These are phyloP conservation scores for Amylocystis lapponica DNA, from an alignment of 768 basidiomycete species.

Conservation along the genomic window DNA sequence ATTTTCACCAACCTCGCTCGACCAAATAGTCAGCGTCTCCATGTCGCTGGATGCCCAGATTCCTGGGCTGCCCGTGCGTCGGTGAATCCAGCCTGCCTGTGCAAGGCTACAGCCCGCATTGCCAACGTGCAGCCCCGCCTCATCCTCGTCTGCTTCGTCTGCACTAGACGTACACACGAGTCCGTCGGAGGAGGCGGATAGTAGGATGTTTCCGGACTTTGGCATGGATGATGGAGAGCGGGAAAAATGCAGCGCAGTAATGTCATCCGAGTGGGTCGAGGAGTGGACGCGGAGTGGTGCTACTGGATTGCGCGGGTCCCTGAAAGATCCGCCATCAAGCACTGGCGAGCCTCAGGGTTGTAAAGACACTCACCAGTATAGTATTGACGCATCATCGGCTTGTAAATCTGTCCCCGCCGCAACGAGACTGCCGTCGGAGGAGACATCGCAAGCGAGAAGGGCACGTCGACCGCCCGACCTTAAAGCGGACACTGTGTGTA, in stretches of 20 bases:
- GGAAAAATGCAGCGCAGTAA: constrained; percentile 68
- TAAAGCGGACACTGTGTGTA: constrained; percentile 18
- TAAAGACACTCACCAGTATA: constrained; percentile 63
- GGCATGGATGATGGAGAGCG: not conserved
- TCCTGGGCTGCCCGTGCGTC: constrained; percentile 25
- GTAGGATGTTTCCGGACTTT: constrained; percentile 37
- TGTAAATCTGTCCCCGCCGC: constrained; percentile 81
- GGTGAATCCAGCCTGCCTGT: constrained; percentile 63
- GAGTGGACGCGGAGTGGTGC: constrained; percentile 69
- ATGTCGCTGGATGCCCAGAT: constrained; percentile 92
- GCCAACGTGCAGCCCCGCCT: constrained; percentile 74
- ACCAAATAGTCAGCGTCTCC: constrained; percentile 91
- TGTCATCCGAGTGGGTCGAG: constrained; percentile 90
- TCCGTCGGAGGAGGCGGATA: constrained; percentile 87
- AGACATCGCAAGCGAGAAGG: constrained; percentile 66
- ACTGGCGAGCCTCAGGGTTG: not conserved
- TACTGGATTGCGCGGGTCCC: constrained; percentile 81
- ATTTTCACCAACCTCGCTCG: constrained; percentile 45
- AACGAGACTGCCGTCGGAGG: constrained; percentile 62
- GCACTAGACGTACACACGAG: constrained; percentile 67
- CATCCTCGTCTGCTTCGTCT: constrained; percentile 81
- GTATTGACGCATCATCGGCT: constrained; percentile 73
- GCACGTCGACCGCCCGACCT: constrained; percentile 18
- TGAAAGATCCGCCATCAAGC: constrained; percentile 23
- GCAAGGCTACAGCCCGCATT: constrained; percentile 82